Base-by-base conservation (phyloP, 2,329 filamentous ascomycete species). In the Trichoderma polysporum region DNA sequence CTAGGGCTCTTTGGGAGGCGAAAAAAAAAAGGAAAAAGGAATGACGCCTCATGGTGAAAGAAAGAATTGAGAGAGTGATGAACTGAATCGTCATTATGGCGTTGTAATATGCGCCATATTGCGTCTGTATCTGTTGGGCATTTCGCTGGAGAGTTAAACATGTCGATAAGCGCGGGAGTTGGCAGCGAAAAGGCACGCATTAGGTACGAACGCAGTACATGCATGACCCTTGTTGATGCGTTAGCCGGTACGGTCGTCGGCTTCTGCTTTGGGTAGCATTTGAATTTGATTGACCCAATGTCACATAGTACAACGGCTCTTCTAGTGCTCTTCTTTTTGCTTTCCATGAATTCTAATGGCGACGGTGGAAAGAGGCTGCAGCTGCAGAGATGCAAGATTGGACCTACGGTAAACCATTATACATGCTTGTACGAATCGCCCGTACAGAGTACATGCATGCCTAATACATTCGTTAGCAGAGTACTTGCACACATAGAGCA, bases 201-300 rank as follows among this genome's bases (percentile, higher is more conserved):
- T 33, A 49, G 29, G 29, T 60, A 60, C 57, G 31, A n/a, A 31
- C 39, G 39, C 39, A 50, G 41, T 25, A 37, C 31, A 61, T 61
- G 58, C 58, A 61, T 37, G 58, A 61, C 19, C 58, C 58, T 49
- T 25, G 58, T 49, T 19, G 58, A n/a, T 61, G 58, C 58, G 58
- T 49, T 61, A 61, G 58, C 31, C n/a, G 41, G 41, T 15, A 22
- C 33, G 33, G 58, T 29, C 58, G 22, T 61, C 41, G 31, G 58
- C 41, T 61, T 49, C 25, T 35, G 19, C 41, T n/a, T 50, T 61
- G 45, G 58, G 58, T 61, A 61, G 31, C 45, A 61, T 61, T 45
- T 45, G n/a, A n/a, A n/a, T n/a, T n/a, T n/a, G n/a, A n/a, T 22
- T 19, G 41, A 45, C n/a, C 31, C 41, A 19, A 27, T 49, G 41